Percentiles rank a stretch among this genome's conserved stretches.
Evolutionary conservation across 768 basidiomycete species (phyloP).

Genomic region (Boletus tylopilopsis): DNA sequence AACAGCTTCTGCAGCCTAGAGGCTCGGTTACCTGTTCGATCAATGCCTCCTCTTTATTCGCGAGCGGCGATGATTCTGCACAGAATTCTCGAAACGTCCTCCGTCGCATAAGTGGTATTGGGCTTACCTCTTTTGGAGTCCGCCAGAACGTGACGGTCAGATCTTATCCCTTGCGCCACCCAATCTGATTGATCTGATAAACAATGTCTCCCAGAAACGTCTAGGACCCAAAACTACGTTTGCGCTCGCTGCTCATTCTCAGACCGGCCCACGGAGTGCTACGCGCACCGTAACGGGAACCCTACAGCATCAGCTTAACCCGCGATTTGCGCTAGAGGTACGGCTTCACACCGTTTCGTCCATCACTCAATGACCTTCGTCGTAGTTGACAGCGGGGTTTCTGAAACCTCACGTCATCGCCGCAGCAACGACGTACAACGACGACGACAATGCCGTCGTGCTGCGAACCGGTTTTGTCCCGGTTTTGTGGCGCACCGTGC

Average conservation of each 20-base stretch:
- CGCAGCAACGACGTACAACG: conserved; percentile 46
- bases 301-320: conserved; percentile 73
- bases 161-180: conserved; percentile 8
- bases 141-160: conserved; percentile 45
- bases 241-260: conserved; percentile 38
- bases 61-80: conserved; percentile 29
- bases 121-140: conserved; percentile 34
- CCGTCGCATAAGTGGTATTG: conserved; percentile 36
- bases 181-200: conserved; percentile 21
- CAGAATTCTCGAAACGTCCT: conserved; percentile 26
- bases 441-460: conserved; percentile 43
- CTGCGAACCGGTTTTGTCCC: conserved; percentile 38
- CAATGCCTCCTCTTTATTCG: conserved; percentile 48
- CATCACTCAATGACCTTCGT: conserved; percentile 13
- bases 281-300: conserved; percentile 59
- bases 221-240: conserved; percentile 45
- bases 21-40: conserved; percentile 44
- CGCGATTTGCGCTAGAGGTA: conserved; percentile 51
- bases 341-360: conserved; percentile 10
- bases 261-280: conserved; percentile 16
- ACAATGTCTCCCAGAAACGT: conserved; percentile 39
- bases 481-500: conserved; percentile 26
- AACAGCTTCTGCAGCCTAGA: conserved; percentile 41
- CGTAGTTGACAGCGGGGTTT: conserved; percentile 39
- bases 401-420: conserved; percentile 39